Evolutionary conservation across 345 rosid genomes (phyloP).

Genomic region (Salix koriyanagi): DNA sequence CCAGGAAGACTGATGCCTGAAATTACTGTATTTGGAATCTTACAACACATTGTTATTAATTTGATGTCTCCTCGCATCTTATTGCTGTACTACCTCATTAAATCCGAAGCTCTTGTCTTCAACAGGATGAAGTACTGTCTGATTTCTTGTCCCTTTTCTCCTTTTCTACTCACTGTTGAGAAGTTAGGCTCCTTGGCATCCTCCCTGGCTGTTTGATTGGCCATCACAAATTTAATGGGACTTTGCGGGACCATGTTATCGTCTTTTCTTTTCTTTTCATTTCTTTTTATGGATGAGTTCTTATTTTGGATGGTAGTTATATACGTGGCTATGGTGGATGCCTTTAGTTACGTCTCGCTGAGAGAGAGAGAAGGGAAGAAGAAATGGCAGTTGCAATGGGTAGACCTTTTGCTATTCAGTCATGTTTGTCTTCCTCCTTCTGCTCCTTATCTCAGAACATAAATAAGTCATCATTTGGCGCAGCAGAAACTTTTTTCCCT

Average conservation of each 20-base stretch:
- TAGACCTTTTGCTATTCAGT: conserved; percentile 35
- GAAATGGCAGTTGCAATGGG: conserved; percentile 38
- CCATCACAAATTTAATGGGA: not conserved
- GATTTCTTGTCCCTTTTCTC: not conserved
- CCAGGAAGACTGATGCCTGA: conserved; percentile 7
- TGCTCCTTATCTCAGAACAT: not conserved
- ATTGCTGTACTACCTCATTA: conserved; percentile 1
- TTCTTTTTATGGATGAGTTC: not conserved
- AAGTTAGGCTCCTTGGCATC: not conserved
- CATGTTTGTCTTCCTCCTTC: conserved; percentile 25
- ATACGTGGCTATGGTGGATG: conserved; percentile 18
- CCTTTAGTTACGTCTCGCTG: conserved; percentile 9
- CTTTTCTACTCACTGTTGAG: not conserved
- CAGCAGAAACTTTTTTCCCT: conserved; percentile 11
- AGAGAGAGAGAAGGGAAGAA: conserved; percentile 16
- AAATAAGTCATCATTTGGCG: conserved; percentile 11
- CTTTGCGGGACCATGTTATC: conserved; percentile 31
- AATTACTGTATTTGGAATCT: conserved; percentile 9
- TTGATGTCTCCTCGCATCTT: not conserved
- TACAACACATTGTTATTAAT: not conserved
- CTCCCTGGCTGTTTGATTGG: not conserved
- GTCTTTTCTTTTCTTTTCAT: not conserved
- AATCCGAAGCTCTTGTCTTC: not conserved
- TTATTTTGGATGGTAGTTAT: conserved; percentile 3
- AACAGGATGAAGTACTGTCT: not conserved